Base-by-base conservation (phyloP, 1,139 yeast genomes). In the Meyerozyma carpophila region DNA sequence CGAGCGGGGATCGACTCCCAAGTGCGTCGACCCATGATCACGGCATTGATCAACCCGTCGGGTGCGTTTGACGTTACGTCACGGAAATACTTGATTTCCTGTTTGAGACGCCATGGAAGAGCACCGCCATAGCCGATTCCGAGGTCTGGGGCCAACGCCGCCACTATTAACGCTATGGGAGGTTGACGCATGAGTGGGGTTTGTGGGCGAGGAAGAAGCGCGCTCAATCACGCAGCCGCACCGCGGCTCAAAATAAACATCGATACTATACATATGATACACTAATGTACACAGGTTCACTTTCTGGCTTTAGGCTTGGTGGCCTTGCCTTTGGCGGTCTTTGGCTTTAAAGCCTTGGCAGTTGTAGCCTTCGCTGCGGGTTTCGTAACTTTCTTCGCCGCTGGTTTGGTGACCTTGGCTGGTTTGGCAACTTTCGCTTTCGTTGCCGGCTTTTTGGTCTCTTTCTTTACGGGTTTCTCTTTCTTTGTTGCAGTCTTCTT, bases 21-120 rank as follows among this genome's bases (percentile, higher is more conserved):
- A 1, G 98, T 93, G 58, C 82, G 85, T 45, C 97, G 75, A 5
- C 99, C 99, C 99, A 94, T 93, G 8, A 94, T 74, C 11, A 94
- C 98, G 0, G 90, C 95, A 55, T 91, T 88, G 44, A 65, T 59
- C 46, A 63, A 65, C 6, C 47, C 47, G 5, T 70, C 56, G 36
- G 62, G 63, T 5, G 54, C 52, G 44, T 53, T 52, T 4, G 82
- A 66, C 0, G 98, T 93, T 14, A 87, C 84, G 44, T 79, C 79
- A 47, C 79, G 77, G 68, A 93, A 93, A 61, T 84, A 93, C 56
- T 80, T 80, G 83, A 94, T 88, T 61, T 93, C 99, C 45, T 83
- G 75, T 44, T 81, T 73, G 28, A 93, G 71, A 42, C 84, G 73
- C 99, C 99, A 93, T 7, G 99, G 98, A 50, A 93, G 69, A 43